Evolutionary conservation across 768 basidiomycete species (phyloP).

Genomic region (Candolleomyces aberdarensis): DNA sequence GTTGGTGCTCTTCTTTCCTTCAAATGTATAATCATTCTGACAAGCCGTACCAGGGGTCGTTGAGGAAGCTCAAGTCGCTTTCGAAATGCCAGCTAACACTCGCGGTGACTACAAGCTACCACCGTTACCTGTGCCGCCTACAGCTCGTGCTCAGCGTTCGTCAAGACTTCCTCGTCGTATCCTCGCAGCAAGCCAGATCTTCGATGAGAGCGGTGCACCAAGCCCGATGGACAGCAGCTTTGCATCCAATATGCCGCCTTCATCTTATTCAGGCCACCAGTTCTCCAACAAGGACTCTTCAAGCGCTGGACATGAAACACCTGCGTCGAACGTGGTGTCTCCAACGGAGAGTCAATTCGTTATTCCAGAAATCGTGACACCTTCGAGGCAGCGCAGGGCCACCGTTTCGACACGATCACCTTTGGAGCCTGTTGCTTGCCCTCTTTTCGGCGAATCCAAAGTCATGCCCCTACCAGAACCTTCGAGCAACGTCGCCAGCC

Average conservation of each 20-base stretch:
- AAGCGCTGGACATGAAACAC: conserved; percentile 1
- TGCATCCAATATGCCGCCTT: conserved; percentile 23
- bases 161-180: conserved; percentile 61
- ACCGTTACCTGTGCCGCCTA: conserved; percentile 60
- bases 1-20: conserved; percentile 41
- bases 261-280: conserved; percentile 10
- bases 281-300: conserved; percentile 17
- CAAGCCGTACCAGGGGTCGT: conserved; percentile 57
- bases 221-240: conserved; percentile 27
- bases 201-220: conserved; percentile 44
- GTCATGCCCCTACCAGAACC: conserved; percentile 20
- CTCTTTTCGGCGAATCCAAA: no score
- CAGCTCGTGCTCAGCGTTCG: conserved; percentile 36
- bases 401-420: conserved; percentile 70
- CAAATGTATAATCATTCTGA: conserved; percentile 8
- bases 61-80: conserved; percentile 75
- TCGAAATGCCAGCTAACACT: conserved; percentile 47
- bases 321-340: conserved; percentile 10
- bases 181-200: conserved; percentile 69
- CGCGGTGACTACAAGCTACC: conserved; percentile 47
- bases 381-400: conserved; percentile 46
- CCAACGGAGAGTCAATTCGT: conserved; percentile 21
- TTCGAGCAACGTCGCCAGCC: conserved; percentile 12
- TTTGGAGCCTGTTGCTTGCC: conserved; percentile 15
- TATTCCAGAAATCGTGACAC: conserved; percentile 37